phyloP scores from a whole-genome alignment of 352 stramenopile species.

The Globisporangium rhizosaccharum region DNA sequence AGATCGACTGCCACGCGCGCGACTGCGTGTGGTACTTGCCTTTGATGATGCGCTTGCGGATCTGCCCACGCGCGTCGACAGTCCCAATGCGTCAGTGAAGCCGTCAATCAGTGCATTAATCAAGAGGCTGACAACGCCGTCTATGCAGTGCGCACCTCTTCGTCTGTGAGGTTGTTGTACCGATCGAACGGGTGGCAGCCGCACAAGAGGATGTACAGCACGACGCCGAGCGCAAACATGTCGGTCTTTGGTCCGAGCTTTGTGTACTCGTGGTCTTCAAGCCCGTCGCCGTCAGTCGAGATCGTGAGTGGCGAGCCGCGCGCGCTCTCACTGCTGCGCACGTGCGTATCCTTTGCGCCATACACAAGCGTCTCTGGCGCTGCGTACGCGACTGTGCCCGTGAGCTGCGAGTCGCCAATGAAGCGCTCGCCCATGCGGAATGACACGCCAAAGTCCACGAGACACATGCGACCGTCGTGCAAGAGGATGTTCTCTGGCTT shows the following conservation, averaged over 20 bases:
- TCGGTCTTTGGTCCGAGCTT: slow-evolving; percentile 68
- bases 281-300: slow-evolving; percentile 13
- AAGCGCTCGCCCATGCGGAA: slow-evolving; percentile 76
- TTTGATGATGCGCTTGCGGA: slow-evolving; percentile 72
- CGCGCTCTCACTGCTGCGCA: slow-evolving; percentile 4
- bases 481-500: slow-evolving; percentile 87
- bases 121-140: not conserved
- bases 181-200: slow-evolving; percentile 79
- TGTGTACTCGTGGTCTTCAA: slow-evolving; percentile 27
- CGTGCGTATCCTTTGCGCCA: slow-evolving; percentile 20
- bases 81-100: not conserved
- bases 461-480: slow-evolving; percentile 65
- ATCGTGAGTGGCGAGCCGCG: slow-evolving; percentile 4
- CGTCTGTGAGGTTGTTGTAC: slow-evolving; percentile 82
- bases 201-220: slow-evolving; percentile 85
- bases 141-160: slow-evolving; percentile 38
- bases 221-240: slow-evolving; percentile 81
- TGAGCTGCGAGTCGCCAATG: slow-evolving; percentile 67
- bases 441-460: slow-evolving; percentile 84
- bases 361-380: slow-evolving; percentile 66
- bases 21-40: slow-evolving; percentile 71
- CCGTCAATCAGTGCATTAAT: not conserved
- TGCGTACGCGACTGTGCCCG: slow-evolving; percentile 70
- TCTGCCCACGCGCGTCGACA: slow-evolving; percentile 25
- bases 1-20: slow-evolving; percentile 70